A percentile compares a stretch with the other conserved stretches of the same genome.
Conservation (phyloP, 2,329 filamentous ascomycete species). For the Hypomyces perniciosus region DNA sequence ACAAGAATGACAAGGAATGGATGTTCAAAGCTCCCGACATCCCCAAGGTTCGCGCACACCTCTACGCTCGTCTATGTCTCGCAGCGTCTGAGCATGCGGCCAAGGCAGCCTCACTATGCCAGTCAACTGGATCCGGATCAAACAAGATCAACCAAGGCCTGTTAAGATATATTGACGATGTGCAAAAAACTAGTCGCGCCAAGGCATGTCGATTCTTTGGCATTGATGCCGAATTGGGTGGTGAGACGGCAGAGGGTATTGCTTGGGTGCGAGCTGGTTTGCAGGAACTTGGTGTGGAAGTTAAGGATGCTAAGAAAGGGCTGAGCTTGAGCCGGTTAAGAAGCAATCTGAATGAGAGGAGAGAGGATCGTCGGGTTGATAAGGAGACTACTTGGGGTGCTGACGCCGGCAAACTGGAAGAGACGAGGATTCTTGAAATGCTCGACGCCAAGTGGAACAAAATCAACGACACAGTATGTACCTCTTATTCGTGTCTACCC, state of each 20-base stretch:
- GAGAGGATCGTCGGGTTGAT: conserved; percentile 74
- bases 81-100: conserved; percentile 83
- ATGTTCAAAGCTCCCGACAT: conserved; percentile 90
- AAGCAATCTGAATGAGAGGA: conserved; percentile 68
- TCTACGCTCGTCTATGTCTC: conserved; percentile 83
- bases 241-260: conserved; percentile 76
- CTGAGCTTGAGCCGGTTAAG: conserved; percentile 58
- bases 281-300: conserved; percentile 64
- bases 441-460: conserved; percentile 84
- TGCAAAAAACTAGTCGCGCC: conserved; percentile 68
- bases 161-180: conserved; percentile 66
- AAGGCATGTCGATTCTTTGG: conserved; percentile 88
- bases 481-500: rapidly evolving
- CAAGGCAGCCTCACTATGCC: conserved; percentile 54
- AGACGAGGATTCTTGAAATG: conserved; percentile 79
- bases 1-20: conserved; percentile 84
- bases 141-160: conserved; percentile 60
- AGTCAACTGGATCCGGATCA: conserved; percentile 30
- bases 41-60: conserved; percentile 78
- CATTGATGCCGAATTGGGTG: conserved; percentile 78
- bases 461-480: conserved; percentile 79
- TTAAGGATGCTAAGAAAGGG: conserved; percentile 46
- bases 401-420: conserved; percentile 80
- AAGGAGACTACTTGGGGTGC: conserved; percentile 68
- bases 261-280: conserved; percentile 79